A percentile compares a stretch with the other conserved stretches of the same genome.
phyloP scores from a whole-genome alignment of 78 protist species.

The Cyanophora paradoxa region DNA sequence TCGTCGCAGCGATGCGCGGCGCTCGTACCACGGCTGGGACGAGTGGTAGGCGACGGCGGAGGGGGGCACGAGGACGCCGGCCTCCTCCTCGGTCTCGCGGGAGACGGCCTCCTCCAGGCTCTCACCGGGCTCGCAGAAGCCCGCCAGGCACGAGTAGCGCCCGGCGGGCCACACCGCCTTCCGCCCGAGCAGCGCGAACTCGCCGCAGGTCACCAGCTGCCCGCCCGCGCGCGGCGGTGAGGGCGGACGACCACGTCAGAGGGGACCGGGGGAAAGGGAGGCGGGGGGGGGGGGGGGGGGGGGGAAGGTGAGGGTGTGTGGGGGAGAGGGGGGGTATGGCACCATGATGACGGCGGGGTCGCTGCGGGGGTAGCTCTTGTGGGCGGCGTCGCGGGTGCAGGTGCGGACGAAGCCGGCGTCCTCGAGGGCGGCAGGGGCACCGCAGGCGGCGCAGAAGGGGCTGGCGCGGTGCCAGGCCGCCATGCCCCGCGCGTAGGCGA shows the following conservation, averaged over 20 bases:
- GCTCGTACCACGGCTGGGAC: conserved; percentile 8
- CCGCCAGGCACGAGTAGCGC: conserved; percentile 31
- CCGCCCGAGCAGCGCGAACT: conserved; percentile 21
- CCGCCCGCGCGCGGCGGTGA: no score
- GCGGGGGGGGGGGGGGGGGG: no score
- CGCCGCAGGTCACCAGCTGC: conserved; percentile 8
- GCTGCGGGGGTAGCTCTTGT: neutral
- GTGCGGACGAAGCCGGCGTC: neutral
- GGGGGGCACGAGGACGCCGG: conserved; percentile 15
- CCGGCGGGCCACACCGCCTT: conserved; percentile 1
- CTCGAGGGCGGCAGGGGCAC: neutral
- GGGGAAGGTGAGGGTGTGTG: no score
- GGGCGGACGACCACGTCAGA: no score
- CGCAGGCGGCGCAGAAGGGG: neutral
- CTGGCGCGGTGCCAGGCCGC: neutral
- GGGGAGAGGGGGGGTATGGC: no score
- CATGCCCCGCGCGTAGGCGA: conserved; percentile 5
- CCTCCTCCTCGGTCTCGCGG: conserved; percentile 31
- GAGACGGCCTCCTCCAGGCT: conserved; percentile 28
- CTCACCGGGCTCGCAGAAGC: conserved; percentile 54
- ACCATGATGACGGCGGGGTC: conserved; percentile 34
- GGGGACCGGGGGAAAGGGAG: no score
- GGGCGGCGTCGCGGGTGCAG: neutral
- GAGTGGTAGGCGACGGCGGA: conserved; percentile 4
- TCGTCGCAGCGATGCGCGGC: neutral